These are phyloP conservation scores for Cercophora samala DNA, from an alignment of 495 filamentous ascomycete species.

Conservation along the genomic window DNA sequence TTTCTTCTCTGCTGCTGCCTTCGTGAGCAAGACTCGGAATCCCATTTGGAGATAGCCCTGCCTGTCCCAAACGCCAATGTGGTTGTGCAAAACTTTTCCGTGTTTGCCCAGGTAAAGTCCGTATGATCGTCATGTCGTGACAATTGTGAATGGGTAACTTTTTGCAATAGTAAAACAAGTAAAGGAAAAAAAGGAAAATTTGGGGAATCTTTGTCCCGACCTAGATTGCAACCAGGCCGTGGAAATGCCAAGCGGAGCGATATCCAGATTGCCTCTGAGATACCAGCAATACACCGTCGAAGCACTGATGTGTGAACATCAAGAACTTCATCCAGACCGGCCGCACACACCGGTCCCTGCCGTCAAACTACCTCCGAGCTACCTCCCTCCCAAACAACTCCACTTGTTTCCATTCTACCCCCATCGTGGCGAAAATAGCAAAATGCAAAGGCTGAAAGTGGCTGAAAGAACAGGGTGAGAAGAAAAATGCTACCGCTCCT, in stretches of 20 bases:
- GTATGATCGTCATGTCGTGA: conserved; percentile 28
- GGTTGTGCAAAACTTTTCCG: conserved; percentile 32
- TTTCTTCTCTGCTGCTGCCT: background rate
- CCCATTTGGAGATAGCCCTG: conserved; percentile 16
- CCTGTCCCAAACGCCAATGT: conserved; percentile 32
- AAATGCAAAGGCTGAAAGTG: conserved; percentile 24
- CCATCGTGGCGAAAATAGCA: conserved; percentile 19
- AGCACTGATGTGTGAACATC: conserved; percentile 27
- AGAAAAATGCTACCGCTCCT: conserved; percentile 19
- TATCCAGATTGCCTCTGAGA: conserved; percentile 38
- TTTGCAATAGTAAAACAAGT: conserved; percentile 16
- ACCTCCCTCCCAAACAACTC: conserved; percentile 18
- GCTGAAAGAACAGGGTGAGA: conserved; percentile 19
- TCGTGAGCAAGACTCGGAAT: background rate
- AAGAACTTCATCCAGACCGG: conserved; percentile 32
- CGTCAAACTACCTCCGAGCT: conserved; percentile 26
- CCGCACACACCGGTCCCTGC: conserved; percentile 32
- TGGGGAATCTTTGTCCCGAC: conserved; percentile 14
- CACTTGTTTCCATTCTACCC: conserved; percentile 26
- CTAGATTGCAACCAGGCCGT: conserved; percentile 16
- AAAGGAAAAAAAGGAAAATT: conserved; percentile 18
- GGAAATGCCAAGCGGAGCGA: conserved; percentile 29
- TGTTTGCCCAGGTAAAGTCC: conserved; percentile 19
- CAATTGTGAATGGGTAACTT: conserved; percentile 21
- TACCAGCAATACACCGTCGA: conserved; percentile 30